These are phyloP conservation scores for Pichia sp. DNA, from an alignment of 1,139 yeast genomes.

Conservation along the genomic window DNA sequence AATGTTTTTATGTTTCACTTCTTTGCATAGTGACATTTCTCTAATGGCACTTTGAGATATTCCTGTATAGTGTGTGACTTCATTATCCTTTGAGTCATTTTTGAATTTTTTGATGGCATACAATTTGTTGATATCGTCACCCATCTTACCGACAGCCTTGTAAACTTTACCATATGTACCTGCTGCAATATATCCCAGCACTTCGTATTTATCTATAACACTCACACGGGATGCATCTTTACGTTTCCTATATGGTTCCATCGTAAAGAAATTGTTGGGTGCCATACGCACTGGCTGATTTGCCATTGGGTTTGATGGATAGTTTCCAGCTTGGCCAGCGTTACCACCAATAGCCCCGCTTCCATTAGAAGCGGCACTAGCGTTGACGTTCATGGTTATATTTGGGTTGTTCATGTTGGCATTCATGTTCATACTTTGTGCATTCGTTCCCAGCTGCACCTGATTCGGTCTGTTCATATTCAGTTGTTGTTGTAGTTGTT, in stretches of 20 bases:
- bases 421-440: no score
- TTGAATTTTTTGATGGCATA: constrained; percentile 95
- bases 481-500: no score
- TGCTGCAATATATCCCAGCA: constrained; percentile 94
- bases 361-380: no score
- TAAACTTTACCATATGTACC: constrained; percentile 98
- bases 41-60: constrained; percentile 94
- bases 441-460: no score
- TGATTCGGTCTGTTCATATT: no score
- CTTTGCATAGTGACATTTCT: constrained; percentile 94
- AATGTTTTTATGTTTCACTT: constrained; percentile 70
- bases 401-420: no score
- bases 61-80: constrained; percentile 84
- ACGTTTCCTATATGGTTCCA: constrained; percentile 67
- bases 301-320: no score
- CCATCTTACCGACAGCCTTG: constrained; percentile 53
- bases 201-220: constrained; percentile 75
- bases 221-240: constrained; percentile 64
- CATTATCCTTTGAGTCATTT: constrained; percentile 85
- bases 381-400: no score
- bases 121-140: constrained; percentile 18
- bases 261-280: constrained; percentile 56
- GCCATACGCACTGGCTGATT: constrained; percentile 36
- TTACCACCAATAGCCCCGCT: no score
- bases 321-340: no score